Conservation (phyloP, 148 eudicot species). For the Oxyria digyna region DNA sequence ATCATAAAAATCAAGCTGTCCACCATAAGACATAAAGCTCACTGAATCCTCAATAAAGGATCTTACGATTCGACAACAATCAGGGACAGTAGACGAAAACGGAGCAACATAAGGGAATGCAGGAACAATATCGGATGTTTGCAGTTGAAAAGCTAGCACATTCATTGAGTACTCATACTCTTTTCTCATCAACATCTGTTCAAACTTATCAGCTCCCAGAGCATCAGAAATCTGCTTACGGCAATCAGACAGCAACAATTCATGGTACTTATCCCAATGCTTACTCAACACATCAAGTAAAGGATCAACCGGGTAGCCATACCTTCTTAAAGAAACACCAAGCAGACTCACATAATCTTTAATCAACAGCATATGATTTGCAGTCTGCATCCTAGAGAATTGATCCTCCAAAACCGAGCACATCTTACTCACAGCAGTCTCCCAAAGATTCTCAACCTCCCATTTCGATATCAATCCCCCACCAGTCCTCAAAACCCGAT, state of each 20-base stretch:
- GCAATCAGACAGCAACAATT: slow-evolving; percentile 76
- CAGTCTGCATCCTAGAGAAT: slow-evolving; percentile 95
- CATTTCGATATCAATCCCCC: slow-evolving; percentile 80
- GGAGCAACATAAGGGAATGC: slow-evolving; percentile 95
- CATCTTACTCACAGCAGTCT: slow-evolving; percentile 91
- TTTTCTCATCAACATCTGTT: slow-evolving; percentile 95
- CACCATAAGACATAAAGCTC: slow-evolving; percentile 90
- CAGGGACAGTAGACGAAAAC: slow-evolving; percentile 89
- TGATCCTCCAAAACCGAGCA: slow-evolving; percentile 95
- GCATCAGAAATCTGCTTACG: slow-evolving; percentile 82
- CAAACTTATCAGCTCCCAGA: slow-evolving; percentile 65
- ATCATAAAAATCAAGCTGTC: slow-evolving; percentile 91
- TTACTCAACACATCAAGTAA: slow-evolving; percentile 89
- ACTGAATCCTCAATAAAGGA: slow-evolving; percentile 97
- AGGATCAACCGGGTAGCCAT: slow-evolving; percentile 85
- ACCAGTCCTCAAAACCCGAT: slow-evolving; percentile 84
- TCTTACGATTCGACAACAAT: slow-evolving; percentile 88
- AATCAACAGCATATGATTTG: slow-evolving; percentile 84
- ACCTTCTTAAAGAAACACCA: slow-evolving; percentile 75
- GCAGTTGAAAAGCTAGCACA: slow-evolving; percentile 83
- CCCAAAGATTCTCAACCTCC: slow-evolving; percentile 98
- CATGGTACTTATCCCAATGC: slow-evolving; percentile 97
- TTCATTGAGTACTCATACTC: slow-evolving; percentile 97
- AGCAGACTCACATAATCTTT: slow-evolving; percentile 96
- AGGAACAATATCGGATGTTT: slow-evolving; percentile 75